Evolutionary conservation across 441 rosid species (phyloP), one percentile per base, ranked within the genome.

Genomic region (Erodium trifolium): DNA sequence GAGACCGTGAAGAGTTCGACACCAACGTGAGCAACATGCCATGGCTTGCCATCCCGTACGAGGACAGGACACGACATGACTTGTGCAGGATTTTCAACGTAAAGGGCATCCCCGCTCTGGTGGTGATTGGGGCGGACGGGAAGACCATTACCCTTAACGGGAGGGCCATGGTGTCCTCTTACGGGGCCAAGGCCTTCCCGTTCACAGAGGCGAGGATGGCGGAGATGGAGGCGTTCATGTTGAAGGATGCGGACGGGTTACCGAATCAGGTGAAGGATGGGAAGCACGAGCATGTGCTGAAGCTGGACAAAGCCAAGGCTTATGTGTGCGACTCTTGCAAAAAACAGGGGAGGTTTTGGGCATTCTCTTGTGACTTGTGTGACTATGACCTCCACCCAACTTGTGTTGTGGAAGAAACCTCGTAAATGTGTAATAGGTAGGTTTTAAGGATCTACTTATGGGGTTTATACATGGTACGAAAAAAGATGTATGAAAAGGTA

Each of bases 381-480:
- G 85, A 91, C 77, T 88, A 86, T 65, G 95, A 88, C 62, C 97
- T 88, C 71, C 97, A 91, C 75, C 97, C 91, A 18, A 70, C 80
- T 23, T 86, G 97, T 73, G 79, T 81, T 3, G 55, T 11, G 14
- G 82, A 84, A 69, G 80, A 79, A 77, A 67, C 75, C 67, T 55
- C 64, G 11, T 63, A 12, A 57, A 23, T 23, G 14, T 39, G 45
- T 39, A 62, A 37, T 11, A 13, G 35, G 23, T 23, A 23, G 27
- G 27, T 23, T 43, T 4, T 23, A 17, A 14, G 19, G 57, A 23
- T 67, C 39, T 29, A 57, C 27, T 23, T 23, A 23, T 23, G 27
- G 27, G 0, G 27, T 23, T 0, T 23, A 23, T 23, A 23, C 2
- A 23, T 23, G 27, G 27, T 23, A 23, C 27, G 27, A 23, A n/a